Evolutionary conservation across 805 yeast species (phyloP), one percentile per base, ranked within the genome.

Genomic region (Barnettozyma californica): DNA sequence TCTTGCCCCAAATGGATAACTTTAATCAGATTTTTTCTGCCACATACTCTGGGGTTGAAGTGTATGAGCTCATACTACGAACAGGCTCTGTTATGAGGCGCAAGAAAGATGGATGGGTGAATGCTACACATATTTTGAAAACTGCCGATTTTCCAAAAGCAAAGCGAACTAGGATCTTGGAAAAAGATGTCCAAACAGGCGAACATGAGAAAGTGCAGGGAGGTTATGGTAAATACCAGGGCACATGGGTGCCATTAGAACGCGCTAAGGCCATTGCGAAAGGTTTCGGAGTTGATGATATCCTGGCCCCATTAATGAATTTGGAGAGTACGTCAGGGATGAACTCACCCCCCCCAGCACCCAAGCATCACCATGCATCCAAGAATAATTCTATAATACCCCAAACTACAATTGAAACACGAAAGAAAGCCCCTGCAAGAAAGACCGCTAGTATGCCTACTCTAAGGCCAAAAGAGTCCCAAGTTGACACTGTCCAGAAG

Each of bases 211-310:
- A 92, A 65, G 89, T 91, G 20, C 98, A 91, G 66, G 98, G 98
- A 53, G 98, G 98, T 2, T 91, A 90, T 64, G 98, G 98, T 46
- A 84, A 91, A 62, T 92, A 90, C 66, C 98, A 92, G 66, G 97
- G 97, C 16, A 91, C 97, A 2, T 91, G 97, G 97, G 91, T 91
- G 9, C 97, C 97, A 0, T 67, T 87, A 53, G 80, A 75, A 7
- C 79, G 87, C 44, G 97, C 96, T 1, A 67, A 71, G 23, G 78
- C 76, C 53, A 76, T 88, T 48, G 88, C 92, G 1, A 70, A 71
- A 44, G 81, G 80, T 57, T 81, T 80, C 55, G 81, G 76, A 1
- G 95, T 87, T 5, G 70, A 73, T 51, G 84, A 77, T 4, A 70
- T 76, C 14, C 71, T 92, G 41, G 66, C 69, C 35, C 87, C 91